Evolutionary conservation across 345 rosid species (phyloP).

Genomic region (Syzygium grande): DNA sequence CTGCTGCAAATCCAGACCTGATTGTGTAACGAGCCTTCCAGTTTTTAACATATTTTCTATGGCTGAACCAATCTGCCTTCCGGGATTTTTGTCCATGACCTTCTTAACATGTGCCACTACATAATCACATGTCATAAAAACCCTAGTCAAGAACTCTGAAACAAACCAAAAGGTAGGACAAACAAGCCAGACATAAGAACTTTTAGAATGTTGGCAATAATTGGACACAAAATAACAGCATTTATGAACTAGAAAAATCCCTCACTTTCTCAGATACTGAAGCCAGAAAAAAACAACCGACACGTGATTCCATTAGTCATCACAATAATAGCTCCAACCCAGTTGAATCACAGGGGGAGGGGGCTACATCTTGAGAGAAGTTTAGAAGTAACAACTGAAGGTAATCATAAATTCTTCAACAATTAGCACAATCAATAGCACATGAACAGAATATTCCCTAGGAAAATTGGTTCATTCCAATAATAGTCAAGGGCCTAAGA

Average conservation of each 20-base stretch:
- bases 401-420: not conserved
- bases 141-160: not conserved
- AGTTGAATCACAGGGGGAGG: not conserved
- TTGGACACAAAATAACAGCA: not conserved
- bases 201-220: not conserved
- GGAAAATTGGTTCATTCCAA: not conserved
- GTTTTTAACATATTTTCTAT: conserved; percentile 71
- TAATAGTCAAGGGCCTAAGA: not conserved
- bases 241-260: not conserved
- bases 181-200: not conserved
- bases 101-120: conserved; percentile 65
- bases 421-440: not conserved
- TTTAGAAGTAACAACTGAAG: not conserved
- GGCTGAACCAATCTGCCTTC: conserved; percentile 41
- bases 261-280: not conserved
- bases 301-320: not conserved
- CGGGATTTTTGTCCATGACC: conserved; percentile 46
- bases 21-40: conserved; percentile 62
- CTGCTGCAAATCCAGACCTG: conserved; percentile 93
- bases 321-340: not conserved
- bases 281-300: not conserved
- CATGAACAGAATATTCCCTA: not conserved
- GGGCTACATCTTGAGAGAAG: not conserved
- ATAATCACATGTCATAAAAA: not conserved
- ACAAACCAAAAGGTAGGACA: not conserved